Evolutionary conservation across 371 early-diverging fungal species (phyloP), one percentile per base, ranked within the genome.

Genomic region (Mortierella sp.): DNA sequence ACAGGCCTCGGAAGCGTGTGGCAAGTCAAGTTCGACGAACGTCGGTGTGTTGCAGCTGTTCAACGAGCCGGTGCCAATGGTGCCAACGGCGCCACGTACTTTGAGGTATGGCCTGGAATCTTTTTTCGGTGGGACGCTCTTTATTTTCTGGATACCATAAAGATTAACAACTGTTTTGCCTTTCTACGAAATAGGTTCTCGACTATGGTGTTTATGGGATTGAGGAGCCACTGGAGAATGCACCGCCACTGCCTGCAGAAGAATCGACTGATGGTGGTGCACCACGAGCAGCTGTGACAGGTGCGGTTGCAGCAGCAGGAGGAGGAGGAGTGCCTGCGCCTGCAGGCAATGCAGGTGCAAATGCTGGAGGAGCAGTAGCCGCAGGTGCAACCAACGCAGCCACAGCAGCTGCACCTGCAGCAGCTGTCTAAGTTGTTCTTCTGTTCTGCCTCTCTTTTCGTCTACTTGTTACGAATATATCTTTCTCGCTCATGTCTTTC

Each of bases 1-100:
- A 82, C 81, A 0, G 88, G 86, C 14, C 79, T 94, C 23, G 80
- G 85, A 17, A 92, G 97, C 19, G 96, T 98, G 6, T 99, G 99
- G 96, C 87, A 95, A 72, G 96, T 97, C 19, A 81, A 88, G 24
- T 94, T 95, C 86, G 93, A 96, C 71, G 90, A 93, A 51, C 84
- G 89, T 8, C 81, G 93, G 19, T 92, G 97, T 62, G 94, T 97
- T 1, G 90, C 91, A 1, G 97, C 96, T 0, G 90, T 95, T 9
- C 92, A 94, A 79, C 84, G 89, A 67, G 60, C 59, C n/a, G 64
- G 51, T 8, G 56, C 78, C 64, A 70, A 72, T 37, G 68, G 73
- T 21, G 67, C 44, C 21, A 79, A 82, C 39, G 71, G 76, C 17
- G 70, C 65, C 48, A 87, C 86, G 6, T 86, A 81, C 55, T 73